phyloP scores from a whole-genome alignment of 2,329 filamentous ascomycete genomes.

The Phyllosticta citrichinensis region DNA sequence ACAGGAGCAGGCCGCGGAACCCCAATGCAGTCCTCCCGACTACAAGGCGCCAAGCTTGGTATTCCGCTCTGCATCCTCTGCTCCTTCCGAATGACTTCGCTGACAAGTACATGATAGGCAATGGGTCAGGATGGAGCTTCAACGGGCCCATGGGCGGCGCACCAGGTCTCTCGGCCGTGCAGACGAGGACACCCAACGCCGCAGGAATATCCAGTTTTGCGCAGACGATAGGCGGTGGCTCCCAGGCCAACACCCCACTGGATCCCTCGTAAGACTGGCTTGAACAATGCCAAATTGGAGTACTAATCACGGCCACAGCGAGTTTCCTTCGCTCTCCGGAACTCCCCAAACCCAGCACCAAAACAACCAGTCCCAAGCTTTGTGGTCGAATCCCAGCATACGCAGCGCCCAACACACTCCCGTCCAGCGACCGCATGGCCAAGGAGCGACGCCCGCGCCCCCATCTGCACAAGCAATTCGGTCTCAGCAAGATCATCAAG shows the following conservation, averaged over 20 bases:
- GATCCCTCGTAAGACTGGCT: slow-evolving; percentile 46
- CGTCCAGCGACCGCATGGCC: slow-evolving; percentile 42
- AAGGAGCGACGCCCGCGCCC: slow-evolving; percentile 15
- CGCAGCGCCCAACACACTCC: slow-evolving; percentile 44
- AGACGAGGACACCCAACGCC: slow-evolving; percentile 42
- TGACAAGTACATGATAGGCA: slow-evolving; percentile 28
- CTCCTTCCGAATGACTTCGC: background rate
- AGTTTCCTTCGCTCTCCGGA: slow-evolving; percentile 53
- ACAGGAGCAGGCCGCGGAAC: slow-evolving; percentile 37
- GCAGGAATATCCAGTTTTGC: slow-evolving; percentile 45
- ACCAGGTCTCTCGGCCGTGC: slow-evolving; percentile 40
- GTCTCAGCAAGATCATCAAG: slow-evolving; percentile 29
- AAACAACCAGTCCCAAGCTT: slow-evolving; percentile 42
- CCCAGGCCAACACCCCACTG: slow-evolving; percentile 43
- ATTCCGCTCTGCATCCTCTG: background rate
- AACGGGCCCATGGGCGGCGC: slow-evolving; percentile 44
- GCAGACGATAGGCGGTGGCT: slow-evolving; percentile 42
- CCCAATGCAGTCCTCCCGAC: slow-evolving; percentile 37
- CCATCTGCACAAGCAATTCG: slow-evolving; percentile 20
- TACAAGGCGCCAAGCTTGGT: slow-evolving; percentile 48
- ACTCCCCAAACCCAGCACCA: slow-evolving; percentile 44
- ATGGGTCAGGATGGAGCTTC: slow-evolving; percentile 49
- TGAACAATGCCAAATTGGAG: background rate
- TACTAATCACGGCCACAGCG: slow-evolving; percentile 31
- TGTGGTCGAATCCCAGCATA: slow-evolving; percentile 49